Evolutionary conservation across 768 basidiomycete genomes (phyloP), one percentile per base, ranked within the genome.

Genomic region (Polyporus arcularius): DNA sequence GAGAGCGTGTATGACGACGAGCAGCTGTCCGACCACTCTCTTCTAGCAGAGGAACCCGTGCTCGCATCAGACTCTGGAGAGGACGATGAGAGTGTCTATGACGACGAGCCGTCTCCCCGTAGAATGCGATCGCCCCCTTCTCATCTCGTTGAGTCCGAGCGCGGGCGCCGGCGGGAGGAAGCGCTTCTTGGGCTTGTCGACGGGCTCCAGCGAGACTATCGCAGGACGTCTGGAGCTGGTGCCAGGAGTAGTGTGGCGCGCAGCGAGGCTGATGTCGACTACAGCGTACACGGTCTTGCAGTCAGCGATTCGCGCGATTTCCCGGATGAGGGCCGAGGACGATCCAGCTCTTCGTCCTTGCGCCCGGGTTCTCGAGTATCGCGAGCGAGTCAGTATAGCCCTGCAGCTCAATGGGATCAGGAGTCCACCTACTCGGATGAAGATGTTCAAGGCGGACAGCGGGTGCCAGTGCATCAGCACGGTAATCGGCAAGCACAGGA

Each of bases 181-280:
- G 77, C 75, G 4, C 69, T 80, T 8, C 55, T 76, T 15, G 74
- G 74, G 0, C 70, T 79, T 2, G 75, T 80, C 3, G 68, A 73
- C 45, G 73, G 68, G 9, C 45, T 71, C 6, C 55, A 71, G n/a
- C 65, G 75, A 30, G 68, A 70, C 35, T 68, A 62, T 45, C 60
- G 61, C 10, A 30, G 51, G 12, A 12, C 15, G 0, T 31, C 35
- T 1, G 35, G 16, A 1, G 26, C 41, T 3, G 41, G 26, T 30
- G 55, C 32, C 15, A 39, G 35, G 15, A n/a, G 14, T 11, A 56
- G 32, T 26, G 7, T 64, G 8, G 52, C 41, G 14, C 55, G 58
- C 10, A 67, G 63, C 55, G 68, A 66, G 32, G 59, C 59, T 26
- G 65, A 64, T 28, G 61, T 26, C 5, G 56, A 59, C 16, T 60